Base-by-base conservation (phyloP, 768 basidiomycete species). In the Amanita fuliginea region DNA sequence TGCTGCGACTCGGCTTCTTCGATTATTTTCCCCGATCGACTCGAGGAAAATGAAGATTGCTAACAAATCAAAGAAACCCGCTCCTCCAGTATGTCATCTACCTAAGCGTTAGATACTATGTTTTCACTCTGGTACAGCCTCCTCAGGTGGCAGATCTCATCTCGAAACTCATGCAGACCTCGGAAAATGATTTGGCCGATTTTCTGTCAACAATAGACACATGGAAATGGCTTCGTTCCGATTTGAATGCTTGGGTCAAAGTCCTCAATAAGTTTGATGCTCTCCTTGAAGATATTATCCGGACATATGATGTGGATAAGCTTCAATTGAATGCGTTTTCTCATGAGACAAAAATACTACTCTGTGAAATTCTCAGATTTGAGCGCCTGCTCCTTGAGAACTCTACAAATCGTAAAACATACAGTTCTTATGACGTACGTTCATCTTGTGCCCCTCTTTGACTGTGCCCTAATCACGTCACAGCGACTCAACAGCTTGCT, bases 341-440 rank as follows among this genome's bases (percentile, higher is more conserved):
- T 1, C 78, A 84, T 0, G 64, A 71, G 37, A 82, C 81, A 21
- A 94, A 92, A 72, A 75, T 75, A 51, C 71, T 80, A 2, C 62
- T 97, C 10, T 78, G 82, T 54, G 83, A 86, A 62, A 84, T 99
- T 55, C 77, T 99, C 53, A 75, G 81, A 56, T 93, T 99, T 55
- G 82, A 92, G 69, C 77, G 88, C 54, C 67, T 98, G 34, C 69
- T 99, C 46, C 72, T 99, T 59, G 96, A 98, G 69, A 96, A 97
- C 64, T 95, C 93, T 42, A 99, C 96, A 35, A 98, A 95, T 63
- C 74, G 96, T 60, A 98, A 97, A 71, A 87, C 93, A 51, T 99
- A 85, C 67, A 83, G 79, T 53, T 95, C 92, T 3, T 99, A 96
- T 66, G 96, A 99, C 63, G 95, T 98, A 67, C 71, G 36, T 21